Percentiles rank a stretch among this genome's conserved stretches.
phyloP scores from a whole-genome alignment of 208 protist species.

The Herpetomonas muscarum region DNA sequence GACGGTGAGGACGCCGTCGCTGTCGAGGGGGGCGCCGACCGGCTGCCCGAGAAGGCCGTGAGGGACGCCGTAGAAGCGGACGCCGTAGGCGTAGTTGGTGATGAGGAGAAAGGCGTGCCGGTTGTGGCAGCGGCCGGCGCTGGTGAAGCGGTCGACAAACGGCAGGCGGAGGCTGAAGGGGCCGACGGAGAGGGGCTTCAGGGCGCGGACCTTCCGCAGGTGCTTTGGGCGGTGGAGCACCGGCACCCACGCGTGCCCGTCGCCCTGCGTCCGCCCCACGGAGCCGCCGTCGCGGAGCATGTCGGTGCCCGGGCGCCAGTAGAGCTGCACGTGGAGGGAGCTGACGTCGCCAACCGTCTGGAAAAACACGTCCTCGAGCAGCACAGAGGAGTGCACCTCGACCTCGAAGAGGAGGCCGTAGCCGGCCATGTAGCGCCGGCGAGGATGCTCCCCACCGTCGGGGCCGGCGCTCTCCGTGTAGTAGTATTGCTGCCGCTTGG shows the following conservation, averaged over 20 bases:
- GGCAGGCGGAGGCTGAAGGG: neutral
- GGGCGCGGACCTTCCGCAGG: neutral
- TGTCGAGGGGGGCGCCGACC: neutral
- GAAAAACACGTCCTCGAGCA: neutral
- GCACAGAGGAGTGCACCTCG: neutral
- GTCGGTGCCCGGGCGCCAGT: neutral
- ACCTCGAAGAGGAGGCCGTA: neutral
- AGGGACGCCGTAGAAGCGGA: neutral
- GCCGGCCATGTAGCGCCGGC: neutral
- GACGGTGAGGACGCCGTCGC: neutral
- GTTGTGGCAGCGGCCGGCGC: neutral
- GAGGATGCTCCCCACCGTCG: too few species aligned
- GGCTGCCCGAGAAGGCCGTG: neutral
- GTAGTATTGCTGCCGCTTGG: neutral
- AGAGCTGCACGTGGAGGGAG: neutral
- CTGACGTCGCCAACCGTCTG: neutral
- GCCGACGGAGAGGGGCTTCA: neutral
- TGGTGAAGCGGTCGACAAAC: neutral
- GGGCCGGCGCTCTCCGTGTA: neutral
- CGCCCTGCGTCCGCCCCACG: neutral
- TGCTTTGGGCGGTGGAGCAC: neutral
- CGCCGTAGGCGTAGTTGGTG: neutral
- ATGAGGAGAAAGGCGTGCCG: neutral
- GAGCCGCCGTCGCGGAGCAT: neutral
- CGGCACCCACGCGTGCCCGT: neutral